Percentiles rank a stretch among this genome's conserved stretches.
phyloP scores from a whole-genome alignment of 306 rosid species.

The Dalbergia cochinchinensis region DNA sequence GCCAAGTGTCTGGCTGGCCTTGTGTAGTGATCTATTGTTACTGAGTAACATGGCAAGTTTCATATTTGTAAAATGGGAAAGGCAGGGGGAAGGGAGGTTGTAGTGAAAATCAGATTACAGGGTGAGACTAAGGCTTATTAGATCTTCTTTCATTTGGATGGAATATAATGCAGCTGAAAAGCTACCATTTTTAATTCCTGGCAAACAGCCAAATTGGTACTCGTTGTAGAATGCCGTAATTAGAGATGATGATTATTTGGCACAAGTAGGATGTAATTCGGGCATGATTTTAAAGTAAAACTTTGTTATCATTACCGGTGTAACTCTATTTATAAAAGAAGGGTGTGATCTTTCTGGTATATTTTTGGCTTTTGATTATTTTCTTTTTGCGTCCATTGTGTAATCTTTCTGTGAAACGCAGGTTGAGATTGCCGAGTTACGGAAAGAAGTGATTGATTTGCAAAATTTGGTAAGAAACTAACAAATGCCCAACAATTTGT shows the following conservation, averaged over 20 bases:
- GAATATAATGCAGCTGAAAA: not conserved
- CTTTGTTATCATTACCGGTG: conserved; percentile 19
- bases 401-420: conserved; percentile 56
- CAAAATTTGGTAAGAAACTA: conserved; percentile 67
- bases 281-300: conserved; percentile 13
- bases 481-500: conserved; percentile 21
- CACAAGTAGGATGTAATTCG: not conserved
- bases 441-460: conserved; percentile 57
- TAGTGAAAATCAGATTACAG: not conserved
- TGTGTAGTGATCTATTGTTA: not conserved
- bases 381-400: conserved; percentile 22
- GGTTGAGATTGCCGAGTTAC: conserved; percentile 74
- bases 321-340: conserved; percentile 19
- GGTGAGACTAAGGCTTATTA: conserved; percentile 14
- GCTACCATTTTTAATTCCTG: conserved; percentile 8
- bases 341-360: not conserved
- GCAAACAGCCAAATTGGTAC: conserved; percentile 14
- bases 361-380: conserved; percentile 25
- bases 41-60: not conserved
- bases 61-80: not conserved
- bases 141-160: not conserved
- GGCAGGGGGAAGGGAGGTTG: not conserved
- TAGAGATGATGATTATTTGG: conserved; percentile 5
- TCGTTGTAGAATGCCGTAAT: conserved; percentile 20
- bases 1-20: not conserved